These are phyloP conservation scores for Trametes gibbosa DNA, from an alignment of 768 basidiomycete species.

Conservation along the genomic window DNA sequence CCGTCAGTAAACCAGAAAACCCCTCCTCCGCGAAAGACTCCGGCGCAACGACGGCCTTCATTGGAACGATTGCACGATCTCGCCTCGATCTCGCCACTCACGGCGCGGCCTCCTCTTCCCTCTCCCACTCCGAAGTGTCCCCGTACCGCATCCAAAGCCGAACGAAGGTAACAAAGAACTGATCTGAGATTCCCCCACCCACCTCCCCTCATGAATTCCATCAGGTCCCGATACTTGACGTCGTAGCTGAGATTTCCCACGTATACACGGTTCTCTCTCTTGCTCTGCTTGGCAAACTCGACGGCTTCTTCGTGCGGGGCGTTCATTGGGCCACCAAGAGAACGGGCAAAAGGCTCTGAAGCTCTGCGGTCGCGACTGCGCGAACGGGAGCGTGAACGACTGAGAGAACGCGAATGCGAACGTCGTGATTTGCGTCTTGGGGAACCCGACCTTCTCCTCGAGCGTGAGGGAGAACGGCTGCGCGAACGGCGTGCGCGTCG, in stretches of 20 bases:
- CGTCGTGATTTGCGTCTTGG: conserved; percentile 61
- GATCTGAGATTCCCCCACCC: conserved; percentile 80
- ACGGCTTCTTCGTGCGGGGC: conserved; percentile 90
- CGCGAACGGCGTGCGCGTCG: conserved; percentile 44
- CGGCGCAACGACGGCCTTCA: conserved; percentile 14
- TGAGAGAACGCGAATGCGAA: conserved; percentile 55
- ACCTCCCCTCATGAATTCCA: conserved; percentile 99
- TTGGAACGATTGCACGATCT: conserved; percentile 3
- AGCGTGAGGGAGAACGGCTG: conserved; percentile 13
- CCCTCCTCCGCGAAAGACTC: conserved; percentile 15
- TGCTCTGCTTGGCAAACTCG: conserved; percentile 94
- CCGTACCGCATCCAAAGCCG: conserved; percentile 3
- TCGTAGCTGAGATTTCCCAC: conserved; percentile 99
- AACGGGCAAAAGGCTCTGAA: conserved; percentile 68
- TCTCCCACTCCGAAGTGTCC: neutral
- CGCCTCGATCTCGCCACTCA: conserved; percentile 9
- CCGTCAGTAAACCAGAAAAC: conserved; percentile 44
- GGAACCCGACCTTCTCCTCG: conserved; percentile 58
- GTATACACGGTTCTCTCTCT: conserved; percentile 97
- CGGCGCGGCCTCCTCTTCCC: neutral
- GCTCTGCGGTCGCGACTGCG: conserved; percentile 57
- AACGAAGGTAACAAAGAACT: conserved; percentile 48
- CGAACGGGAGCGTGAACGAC: conserved; percentile 61
- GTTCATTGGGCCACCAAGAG: conserved; percentile 86
- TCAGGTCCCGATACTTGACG: conserved; percentile 97